These are phyloP conservation scores for Westerdykella sp. DNA, from an alignment of 2,329 filamentous ascomycete species.

Conservation along the genomic window DNA sequence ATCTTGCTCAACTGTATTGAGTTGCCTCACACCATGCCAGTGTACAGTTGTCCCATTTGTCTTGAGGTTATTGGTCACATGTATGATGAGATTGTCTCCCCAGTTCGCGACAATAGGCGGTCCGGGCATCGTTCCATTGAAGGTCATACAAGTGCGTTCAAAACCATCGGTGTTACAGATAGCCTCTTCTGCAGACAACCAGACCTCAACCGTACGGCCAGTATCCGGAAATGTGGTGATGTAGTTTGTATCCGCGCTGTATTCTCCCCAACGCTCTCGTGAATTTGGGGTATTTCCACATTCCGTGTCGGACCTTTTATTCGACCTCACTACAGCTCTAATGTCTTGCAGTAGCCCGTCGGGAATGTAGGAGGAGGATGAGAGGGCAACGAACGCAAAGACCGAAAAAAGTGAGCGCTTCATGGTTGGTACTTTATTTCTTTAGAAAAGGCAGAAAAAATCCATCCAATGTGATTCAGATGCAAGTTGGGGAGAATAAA, in stretches of 20 bases:
- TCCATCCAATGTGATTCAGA: no score
- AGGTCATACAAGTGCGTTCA: slow-evolving; percentile 24
- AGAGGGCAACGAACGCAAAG: no score
- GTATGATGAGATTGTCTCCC: slow-evolving; percentile 36
- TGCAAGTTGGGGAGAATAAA: no score
- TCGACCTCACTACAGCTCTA: no score
- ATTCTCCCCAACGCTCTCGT: slow-evolving; percentile 39
- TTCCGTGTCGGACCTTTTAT: no score
- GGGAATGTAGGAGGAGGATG: no score
- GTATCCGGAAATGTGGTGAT: slow-evolving; percentile 47
- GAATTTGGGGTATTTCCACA: no score
- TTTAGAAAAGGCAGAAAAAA: no score
- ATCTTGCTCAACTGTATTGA: slow-evolving; percentile 26
- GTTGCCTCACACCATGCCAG: slow-evolving; percentile 29
- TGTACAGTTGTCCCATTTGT: slow-evolving; percentile 29
- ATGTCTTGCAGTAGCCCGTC: no score
- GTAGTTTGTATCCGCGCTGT: slow-evolving; percentile 48
- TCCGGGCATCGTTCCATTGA: slow-evolving; percentile 43
- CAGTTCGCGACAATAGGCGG: slow-evolving; percentile 40
- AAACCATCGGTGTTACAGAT: slow-evolving; percentile 52
- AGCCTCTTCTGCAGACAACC: slow-evolving; percentile 39
- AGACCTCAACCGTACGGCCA: slow-evolving; percentile 49
- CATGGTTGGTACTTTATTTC: no score
- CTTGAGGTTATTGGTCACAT: slow-evolving; percentile 28
- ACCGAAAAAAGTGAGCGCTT: no score